A percentile compares a stretch with the other conserved stretches of the same genome.
These are phyloP conservation scores for Emericellopsis cladophorae DNA, from an alignment of 2,329 filamentous ascomycete species.

Conservation along the genomic window DNA sequence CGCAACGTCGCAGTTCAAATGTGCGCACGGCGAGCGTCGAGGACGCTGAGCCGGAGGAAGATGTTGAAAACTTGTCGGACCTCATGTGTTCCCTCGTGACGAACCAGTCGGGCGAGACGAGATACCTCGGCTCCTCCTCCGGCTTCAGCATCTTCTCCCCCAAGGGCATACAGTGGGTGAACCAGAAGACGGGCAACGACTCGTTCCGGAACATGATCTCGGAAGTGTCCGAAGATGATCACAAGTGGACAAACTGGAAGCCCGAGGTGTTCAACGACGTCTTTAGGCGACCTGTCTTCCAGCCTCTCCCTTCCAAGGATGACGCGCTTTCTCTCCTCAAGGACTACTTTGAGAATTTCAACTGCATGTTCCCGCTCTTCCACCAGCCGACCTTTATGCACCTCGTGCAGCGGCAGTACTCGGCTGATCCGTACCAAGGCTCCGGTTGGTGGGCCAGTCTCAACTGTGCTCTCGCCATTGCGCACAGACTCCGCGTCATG, in stretches of 20 bases:
- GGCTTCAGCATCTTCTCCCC: conserved; percentile 98
- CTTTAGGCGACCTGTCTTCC: conserved; percentile 75
- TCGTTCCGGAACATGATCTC: conserved; percentile 94
- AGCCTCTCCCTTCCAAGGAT: conserved; percentile 69
- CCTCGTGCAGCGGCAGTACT: conserved; percentile 87
- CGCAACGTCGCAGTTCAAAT: conserved; percentile 18
- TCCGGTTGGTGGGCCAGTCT: conserved; percentile 98
- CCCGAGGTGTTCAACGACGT: conserved; percentile 94
- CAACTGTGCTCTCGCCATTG: conserved; percentile 87
- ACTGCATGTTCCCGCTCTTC: conserved; percentile 95
- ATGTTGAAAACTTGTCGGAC: conserved; percentile 82
- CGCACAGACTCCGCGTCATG: conserved; percentile 86
- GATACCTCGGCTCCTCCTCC: conserved; percentile 94
- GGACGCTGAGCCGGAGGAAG: conserved; percentile 41
- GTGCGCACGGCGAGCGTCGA: conserved; percentile 18
- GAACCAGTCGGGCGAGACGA: conserved; percentile 85
- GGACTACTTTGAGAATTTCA: conserved; percentile 98
- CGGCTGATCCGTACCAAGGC: conserved; percentile 80
- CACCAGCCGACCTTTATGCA: conserved; percentile 99
- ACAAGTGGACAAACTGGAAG: conserved; percentile 96
- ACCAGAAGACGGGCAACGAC: conserved; percentile 89
- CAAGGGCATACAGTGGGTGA: conserved; percentile 97
- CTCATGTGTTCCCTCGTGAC: conserved; percentile 99
- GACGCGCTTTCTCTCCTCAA: conserved; percentile 79
- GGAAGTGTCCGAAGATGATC: conserved; percentile 79